Evolutionary conservation across 1,139 yeast species (phyloP).

Genomic region (Yamadazyma atlantica): DNA sequence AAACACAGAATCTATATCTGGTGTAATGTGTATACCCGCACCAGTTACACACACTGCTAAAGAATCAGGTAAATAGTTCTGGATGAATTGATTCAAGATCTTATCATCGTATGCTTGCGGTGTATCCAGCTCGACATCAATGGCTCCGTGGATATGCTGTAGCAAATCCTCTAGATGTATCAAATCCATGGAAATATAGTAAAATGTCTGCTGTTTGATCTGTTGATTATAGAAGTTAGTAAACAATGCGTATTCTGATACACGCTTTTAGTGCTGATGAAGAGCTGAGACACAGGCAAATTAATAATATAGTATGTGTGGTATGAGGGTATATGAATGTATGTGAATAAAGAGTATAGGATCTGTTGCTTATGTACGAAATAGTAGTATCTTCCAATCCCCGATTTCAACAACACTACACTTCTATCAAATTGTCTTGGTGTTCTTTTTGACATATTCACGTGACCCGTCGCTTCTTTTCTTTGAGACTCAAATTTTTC

Average conservation of each 20-base stretch:
- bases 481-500: conserved; percentile 9
- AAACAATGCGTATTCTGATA: background rate
- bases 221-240: background rate
- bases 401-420: no score
- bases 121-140: background rate
- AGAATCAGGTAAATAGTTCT: conserved; percentile 9
- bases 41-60: conserved; percentile 4
- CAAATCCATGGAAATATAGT: conserved; percentile 6
- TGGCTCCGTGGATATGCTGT: conserved; percentile 4
- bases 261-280: conserved; percentile 1
- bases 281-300: no score
- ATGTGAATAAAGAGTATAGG: no score
- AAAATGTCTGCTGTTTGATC: conserved; percentile 1
- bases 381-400: no score
- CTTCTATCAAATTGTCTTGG: no score
- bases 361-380: no score
- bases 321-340: no score
- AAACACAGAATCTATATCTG: conserved; percentile 6
- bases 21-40: conserved; percentile 1
- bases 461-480: conserved; percentile 3
- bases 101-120: conserved; percentile 2
- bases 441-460: conserved; percentile 2
- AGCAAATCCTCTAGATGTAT: conserved; percentile 8
- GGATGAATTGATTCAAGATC: conserved; percentile 5
- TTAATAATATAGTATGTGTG: no score